Conservation (phyloP, 2,329 filamentous ascomycete species). For the Coniochaeta hoffmannii region DNA sequence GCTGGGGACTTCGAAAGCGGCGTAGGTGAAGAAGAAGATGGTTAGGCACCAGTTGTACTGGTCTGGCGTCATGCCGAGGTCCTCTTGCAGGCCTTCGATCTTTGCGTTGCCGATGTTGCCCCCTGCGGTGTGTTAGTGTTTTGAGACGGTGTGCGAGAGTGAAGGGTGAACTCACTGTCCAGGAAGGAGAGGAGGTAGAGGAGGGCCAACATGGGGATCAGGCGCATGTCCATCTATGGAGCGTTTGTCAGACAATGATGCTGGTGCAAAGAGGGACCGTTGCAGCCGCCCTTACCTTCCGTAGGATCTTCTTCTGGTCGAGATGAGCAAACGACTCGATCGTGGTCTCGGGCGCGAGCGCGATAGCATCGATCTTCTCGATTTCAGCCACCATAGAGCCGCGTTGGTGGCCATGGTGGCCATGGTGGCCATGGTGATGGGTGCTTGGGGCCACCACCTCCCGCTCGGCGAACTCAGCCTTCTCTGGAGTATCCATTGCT, state of each 20-base stretch:
- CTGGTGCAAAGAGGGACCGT: background rate
- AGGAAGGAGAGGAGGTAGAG: slow-evolving; percentile 65
- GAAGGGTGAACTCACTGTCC: slow-evolving; percentile 37
- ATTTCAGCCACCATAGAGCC: slow-evolving; percentile 6
- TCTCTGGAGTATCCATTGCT: slow-evolving; percentile 4
- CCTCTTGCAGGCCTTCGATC: slow-evolving; percentile 48
- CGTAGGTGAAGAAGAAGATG: slow-evolving; percentile 77
- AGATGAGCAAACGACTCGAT: slow-evolving; percentile 28
- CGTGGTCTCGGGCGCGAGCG: slow-evolving; percentile 8
- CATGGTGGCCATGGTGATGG: background rate
- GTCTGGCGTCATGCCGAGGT: slow-evolving; percentile 48
- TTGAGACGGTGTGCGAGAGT: background rate
- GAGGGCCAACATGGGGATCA: slow-evolving; percentile 56
- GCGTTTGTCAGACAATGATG: background rate
- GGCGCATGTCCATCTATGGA: slow-evolving; percentile 39
- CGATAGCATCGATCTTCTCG: slow-evolving; percentile 10
- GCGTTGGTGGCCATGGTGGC: background rate
- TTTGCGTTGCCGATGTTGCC: slow-evolving; percentile 63
- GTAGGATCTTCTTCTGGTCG: slow-evolving; percentile 50
- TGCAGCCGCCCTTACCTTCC: slow-evolving; percentile 33
- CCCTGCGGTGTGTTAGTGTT: slow-evolving; percentile 19
- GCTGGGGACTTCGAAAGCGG: slow-evolving; percentile 67
- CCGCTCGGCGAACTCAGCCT: slow-evolving; percentile 5
- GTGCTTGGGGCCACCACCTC: slow-evolving; percentile 4
- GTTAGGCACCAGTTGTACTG: slow-evolving; percentile 65